Conservation (phyloP, 2,329 filamentous ascomycete genomes). For the Xylariaceae sp. region DNA sequence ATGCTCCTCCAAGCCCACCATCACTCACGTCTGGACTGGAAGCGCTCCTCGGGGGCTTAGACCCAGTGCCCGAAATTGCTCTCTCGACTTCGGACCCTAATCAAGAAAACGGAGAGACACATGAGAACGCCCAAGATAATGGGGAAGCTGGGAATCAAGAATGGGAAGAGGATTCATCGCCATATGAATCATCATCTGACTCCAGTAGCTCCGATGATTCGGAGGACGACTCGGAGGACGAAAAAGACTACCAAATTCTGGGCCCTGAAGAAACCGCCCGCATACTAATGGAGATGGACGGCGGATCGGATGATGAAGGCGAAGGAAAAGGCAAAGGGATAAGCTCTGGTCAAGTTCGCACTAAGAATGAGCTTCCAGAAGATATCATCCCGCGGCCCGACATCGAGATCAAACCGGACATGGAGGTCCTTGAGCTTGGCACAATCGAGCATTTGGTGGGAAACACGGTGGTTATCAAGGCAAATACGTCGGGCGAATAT, state of each 20-base stretch:
- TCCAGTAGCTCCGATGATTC: constrained; percentile 57
- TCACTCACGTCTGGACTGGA: constrained; percentile 32
- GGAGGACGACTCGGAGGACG: constrained; percentile 50
- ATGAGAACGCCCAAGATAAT: constrained; percentile 2
- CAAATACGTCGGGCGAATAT: constrained; percentile 73
- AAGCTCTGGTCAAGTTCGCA: constrained; percentile 56
- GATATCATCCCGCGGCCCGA: constrained; percentile 69
- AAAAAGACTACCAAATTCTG: constrained; percentile 60
- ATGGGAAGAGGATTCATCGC: constrained; percentile 80
- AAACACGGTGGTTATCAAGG: constrained; percentile 73
- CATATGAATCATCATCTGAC: constrained; percentile 64
- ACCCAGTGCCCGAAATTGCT: constrained; percentile 16
- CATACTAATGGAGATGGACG: constrained; percentile 79
- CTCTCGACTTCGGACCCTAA: neutral
- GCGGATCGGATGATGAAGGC: constrained; percentile 73
- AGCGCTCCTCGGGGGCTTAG: constrained; percentile 29
- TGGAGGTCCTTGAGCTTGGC: constrained; percentile 73
- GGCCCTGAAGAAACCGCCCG: constrained; percentile 79
- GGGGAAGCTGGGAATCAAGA: constrained; percentile 54
- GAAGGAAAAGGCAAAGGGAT: constrained; percentile 47
- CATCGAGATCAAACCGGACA: constrained; percentile 71
- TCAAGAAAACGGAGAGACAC: neutral
- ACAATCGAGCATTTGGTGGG: constrained; percentile 73
- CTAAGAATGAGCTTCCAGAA: constrained; percentile 73
- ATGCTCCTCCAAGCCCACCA: constrained; percentile 29